Percentiles rank a stretch among this genome's conserved stretches.
Conservation (phyloP, 805 yeast genomes). For the Yarrowia yakushimensis region DNA sequence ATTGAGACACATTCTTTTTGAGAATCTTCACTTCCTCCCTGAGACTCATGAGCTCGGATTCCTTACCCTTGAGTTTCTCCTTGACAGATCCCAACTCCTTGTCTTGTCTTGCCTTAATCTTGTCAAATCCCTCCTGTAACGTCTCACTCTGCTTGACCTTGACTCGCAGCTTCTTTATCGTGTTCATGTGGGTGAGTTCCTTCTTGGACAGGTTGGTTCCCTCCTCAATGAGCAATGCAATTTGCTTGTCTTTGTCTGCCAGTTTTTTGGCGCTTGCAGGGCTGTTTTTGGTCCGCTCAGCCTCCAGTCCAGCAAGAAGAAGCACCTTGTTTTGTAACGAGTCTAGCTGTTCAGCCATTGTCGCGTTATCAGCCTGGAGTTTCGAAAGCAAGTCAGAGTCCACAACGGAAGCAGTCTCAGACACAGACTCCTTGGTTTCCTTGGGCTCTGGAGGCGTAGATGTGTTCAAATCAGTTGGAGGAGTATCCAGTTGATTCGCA, state of each 20-base stretch:
- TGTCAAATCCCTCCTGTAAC: slow-evolving; percentile 34
- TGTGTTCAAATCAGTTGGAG: neutral
- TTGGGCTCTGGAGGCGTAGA: neutral
- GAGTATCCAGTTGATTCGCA: neutral
- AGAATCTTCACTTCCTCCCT: slow-evolving; percentile 29
- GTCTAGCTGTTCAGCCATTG: slow-evolving; percentile 28
- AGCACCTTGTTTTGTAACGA: slow-evolving; percentile 36
- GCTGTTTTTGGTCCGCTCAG: slow-evolving; percentile 28
- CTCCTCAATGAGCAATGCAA: slow-evolving; percentile 66
- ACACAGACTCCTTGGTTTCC: neutral
- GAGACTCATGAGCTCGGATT: slow-evolving; percentile 33
- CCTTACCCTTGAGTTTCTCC: slow-evolving; percentile 28
- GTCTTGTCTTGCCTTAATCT: slow-evolving; percentile 35
- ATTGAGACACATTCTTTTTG: slow-evolving; percentile 26
- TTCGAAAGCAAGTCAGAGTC: neutral
- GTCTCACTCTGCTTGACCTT: slow-evolving; percentile 44
- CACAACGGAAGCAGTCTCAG: neutral
- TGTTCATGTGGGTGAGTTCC: slow-evolving; percentile 65
- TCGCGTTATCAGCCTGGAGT: neutral
- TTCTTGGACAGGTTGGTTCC: slow-evolving; percentile 68
- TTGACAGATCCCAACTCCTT: slow-evolving; percentile 45
- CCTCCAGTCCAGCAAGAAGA: slow-evolving; percentile 34
- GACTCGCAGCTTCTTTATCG: slow-evolving; percentile 59
- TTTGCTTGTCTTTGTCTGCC: slow-evolving; percentile 54
- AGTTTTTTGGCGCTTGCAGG: slow-evolving; percentile 35